Percentiles rank a stretch among this genome's conserved stretches.
These are phyloP conservation scores for Phoma sp. DNA, from an alignment of 2,329 filamentous ascomycete species.

Conservation along the genomic window DNA sequence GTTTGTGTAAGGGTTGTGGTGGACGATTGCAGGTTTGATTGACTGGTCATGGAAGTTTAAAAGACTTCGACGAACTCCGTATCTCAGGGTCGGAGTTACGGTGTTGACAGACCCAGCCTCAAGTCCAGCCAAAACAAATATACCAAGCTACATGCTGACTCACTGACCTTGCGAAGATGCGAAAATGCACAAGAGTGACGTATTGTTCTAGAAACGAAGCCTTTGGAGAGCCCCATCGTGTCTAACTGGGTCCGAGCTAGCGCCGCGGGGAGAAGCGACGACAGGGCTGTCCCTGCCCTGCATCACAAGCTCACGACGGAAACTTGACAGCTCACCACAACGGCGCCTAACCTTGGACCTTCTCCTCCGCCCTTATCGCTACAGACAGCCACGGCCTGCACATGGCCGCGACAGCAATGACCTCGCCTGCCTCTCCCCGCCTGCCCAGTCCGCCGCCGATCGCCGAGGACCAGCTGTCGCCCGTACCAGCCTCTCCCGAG, in stretches of 20 bases:
- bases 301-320: slow-evolving; percentile 23
- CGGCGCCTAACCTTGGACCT: background rate
- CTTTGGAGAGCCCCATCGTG: slow-evolving; percentile 4
- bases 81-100: background rate
- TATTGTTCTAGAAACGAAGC: slow-evolving; percentile 12
- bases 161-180: background rate
- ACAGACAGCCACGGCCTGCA: background rate
- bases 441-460: slow-evolving; percentile 94
- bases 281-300: slow-evolving; percentile 27
- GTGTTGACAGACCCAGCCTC: background rate
- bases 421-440: slow-evolving; percentile 71
- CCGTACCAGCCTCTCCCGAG: slow-evolving; percentile 67
- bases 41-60: background rate
- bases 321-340: slow-evolving; percentile 22
- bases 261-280: slow-evolving; percentile 17
- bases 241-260: slow-evolving; percentile 10
- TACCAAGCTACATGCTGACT: background rate
- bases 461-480: slow-evolving; percentile 92
- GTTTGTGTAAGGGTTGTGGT: too few species aligned
- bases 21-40: too few species aligned
- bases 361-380: background rate
- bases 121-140: background rate
- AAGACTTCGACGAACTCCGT: background rate
- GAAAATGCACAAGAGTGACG: slow-evolving; percentile 7
- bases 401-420: slow-evolving; percentile 27